Evolutionary conservation across 208 protist genomes (phyloP).

Genomic region (Leishmania martiniquensis): DNA sequence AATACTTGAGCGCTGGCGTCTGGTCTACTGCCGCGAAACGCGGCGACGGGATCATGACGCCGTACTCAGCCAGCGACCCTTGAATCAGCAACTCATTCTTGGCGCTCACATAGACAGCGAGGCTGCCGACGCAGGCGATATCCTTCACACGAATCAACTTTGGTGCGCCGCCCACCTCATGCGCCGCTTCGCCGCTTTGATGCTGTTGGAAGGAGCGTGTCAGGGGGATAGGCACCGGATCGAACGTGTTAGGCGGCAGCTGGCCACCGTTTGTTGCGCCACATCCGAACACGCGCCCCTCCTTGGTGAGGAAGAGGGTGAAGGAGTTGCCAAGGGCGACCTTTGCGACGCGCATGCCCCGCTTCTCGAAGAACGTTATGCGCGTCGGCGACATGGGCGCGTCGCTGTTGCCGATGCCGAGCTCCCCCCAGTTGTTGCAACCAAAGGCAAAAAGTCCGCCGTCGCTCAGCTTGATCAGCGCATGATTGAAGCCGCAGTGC

Average conservation of each 20-base stretch:
- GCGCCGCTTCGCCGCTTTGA: not conserved
- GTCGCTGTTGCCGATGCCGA: constrained; percentile 62
- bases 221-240: constrained; percentile 64
- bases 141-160: constrained; percentile 70
- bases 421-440: constrained; percentile 80
- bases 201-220: constrained; percentile 45
- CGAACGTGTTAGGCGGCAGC: constrained; percentile 64
- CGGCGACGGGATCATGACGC: constrained; percentile 52
- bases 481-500: constrained; percentile 67
- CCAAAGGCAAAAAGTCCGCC: constrained; percentile 64
- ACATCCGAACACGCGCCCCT: constrained; percentile 73
- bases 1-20: constrained; percentile 22
- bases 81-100: constrained; percentile 72
- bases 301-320: constrained; percentile 68
- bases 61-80: constrained; percentile 62
- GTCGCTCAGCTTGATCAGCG: constrained; percentile 43
- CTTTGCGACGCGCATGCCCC: constrained; percentile 47
- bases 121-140: constrained; percentile 55
- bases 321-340: constrained; percentile 67
- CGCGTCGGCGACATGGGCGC: constrained; percentile 59
- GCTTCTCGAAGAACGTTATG: constrained; percentile 54
- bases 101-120: constrained; percentile 57
- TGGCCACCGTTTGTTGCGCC: constrained; percentile 70
- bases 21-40: constrained; percentile 60
- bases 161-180: constrained; percentile 7